Evolutionary conservation across 208 protist genomes (phyloP).

Genomic region (Strigomonas galati): DNA sequence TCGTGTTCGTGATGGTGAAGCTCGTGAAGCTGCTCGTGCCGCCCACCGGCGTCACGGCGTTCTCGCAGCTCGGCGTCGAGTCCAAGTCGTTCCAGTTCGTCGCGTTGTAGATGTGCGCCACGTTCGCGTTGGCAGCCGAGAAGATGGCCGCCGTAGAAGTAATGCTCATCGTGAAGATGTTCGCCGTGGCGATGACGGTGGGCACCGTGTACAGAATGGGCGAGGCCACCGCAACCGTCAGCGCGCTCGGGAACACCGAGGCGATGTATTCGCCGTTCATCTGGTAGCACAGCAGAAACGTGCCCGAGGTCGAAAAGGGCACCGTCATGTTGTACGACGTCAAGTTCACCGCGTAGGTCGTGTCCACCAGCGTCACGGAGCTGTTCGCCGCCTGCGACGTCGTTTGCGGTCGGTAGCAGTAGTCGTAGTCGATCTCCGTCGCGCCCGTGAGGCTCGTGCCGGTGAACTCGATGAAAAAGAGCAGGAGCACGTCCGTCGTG

Average conservation of each 20-base stretch:
- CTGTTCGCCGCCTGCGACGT: constrained; percentile 26
- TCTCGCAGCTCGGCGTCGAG: constrained; percentile 38
- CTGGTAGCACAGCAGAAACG: constrained; percentile 80
- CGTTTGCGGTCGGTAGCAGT: constrained; percentile 68
- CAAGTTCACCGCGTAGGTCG: constrained; percentile 55
- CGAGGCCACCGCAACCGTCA: constrained; percentile 52
- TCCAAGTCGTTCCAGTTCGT: constrained; percentile 16
- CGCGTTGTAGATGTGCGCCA: constrained; percentile 44
- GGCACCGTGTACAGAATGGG: constrained; percentile 79
- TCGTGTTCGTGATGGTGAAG: constrained; percentile 50
- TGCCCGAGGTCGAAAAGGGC: constrained; percentile 47
- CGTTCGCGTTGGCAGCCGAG: constrained; percentile 29
- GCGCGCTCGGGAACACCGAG: constrained; percentile 53
- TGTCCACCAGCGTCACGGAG: constrained; percentile 52
- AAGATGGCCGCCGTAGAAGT: constrained; percentile 69
- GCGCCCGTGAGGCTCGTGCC: constrained; percentile 21
- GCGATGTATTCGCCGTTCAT: constrained; percentile 34
- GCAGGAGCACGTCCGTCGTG: constrained; percentile 28
- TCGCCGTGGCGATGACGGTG: constrained; percentile 29
- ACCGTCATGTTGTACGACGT: constrained; percentile 19
- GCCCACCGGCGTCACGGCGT: constrained; percentile 31
- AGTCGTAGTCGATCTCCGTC: constrained; percentile 49
- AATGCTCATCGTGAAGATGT: constrained; percentile 65
- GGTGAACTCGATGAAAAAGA: constrained; percentile 74
- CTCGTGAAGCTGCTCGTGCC: constrained; percentile 53